Conservation (phyloP, 768 basidiomycete genomes). For the Hypholoma fasciculare region DNA sequence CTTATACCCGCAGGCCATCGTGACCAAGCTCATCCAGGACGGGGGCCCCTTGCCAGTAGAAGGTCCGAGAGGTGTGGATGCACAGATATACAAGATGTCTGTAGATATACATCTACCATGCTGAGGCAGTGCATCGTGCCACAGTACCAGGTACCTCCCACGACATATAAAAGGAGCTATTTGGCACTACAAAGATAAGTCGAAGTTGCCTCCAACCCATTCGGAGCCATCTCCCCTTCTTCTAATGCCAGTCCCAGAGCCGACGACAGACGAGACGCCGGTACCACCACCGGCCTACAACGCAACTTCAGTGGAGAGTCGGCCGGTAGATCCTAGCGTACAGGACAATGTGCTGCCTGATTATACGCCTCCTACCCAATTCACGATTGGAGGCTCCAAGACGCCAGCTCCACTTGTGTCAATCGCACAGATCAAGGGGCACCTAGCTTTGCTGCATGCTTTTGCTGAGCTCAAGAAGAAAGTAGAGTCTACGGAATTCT, state of each 20-base stretch:
- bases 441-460: conserved; percentile 32
- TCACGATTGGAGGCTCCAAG: conserved; percentile 24
- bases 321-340: not conserved
- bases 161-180: too few relatives aligned
- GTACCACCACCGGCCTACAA: conserved; percentile 12
- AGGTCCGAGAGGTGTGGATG: too few relatives aligned
- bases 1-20: too few relatives aligned
- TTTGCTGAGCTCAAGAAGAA: conserved; percentile 28
- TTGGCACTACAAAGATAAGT: not conserved
- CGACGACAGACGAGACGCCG: not conserved
- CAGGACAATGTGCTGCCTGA: conserved; percentile 18
- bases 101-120: too few relatives aligned
- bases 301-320: not conserved
- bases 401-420: conserved; percentile 27
- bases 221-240: too few relatives aligned
- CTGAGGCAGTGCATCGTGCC: too few relatives aligned
- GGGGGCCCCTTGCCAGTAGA: too few relatives aligned
- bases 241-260: too few relatives aligned
- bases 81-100: too few relatives aligned
- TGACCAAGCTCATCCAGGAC: too few relatives aligned
- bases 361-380: conserved; percentile 30
- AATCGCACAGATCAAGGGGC: conserved; percentile 30
- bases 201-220: too few relatives aligned
- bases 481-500: conserved; percentile 18
- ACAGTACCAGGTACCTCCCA: too few relatives aligned